phyloP scores from a whole-genome alignment of 2,329 filamentous ascomycete genomes.

The Neofusicoccum parvum region DNA sequence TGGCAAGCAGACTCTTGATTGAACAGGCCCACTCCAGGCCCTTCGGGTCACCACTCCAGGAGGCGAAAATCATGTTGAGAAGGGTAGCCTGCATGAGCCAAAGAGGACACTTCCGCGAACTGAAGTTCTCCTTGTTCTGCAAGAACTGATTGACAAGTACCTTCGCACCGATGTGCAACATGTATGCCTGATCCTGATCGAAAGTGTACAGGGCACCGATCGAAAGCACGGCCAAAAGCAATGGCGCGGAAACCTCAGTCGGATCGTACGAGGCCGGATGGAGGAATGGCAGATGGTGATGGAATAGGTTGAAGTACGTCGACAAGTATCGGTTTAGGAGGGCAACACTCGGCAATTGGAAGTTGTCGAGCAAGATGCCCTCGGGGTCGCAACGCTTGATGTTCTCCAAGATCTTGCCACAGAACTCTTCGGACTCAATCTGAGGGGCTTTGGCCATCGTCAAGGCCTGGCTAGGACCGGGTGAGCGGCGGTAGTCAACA shows the following conservation, averaged over 20 bases:
- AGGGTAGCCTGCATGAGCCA: conserved; percentile 99
- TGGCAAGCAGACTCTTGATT: conserved; percentile 95
- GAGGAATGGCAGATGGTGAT: conserved; percentile 93
- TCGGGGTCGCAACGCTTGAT: conserved; percentile 81
- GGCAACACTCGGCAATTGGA: conserved; percentile 78
- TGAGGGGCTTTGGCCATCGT: conserved; percentile 74
- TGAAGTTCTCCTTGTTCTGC: conserved; percentile 98
- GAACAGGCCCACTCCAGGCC: conserved; percentile 98
- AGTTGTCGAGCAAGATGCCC: conserved; percentile 80
- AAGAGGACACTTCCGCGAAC: conserved; percentile 92
- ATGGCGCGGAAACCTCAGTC: conserved; percentile 74
- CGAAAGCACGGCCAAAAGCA: conserved; percentile 86
- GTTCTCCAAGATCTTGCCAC: conserved; percentile 81
- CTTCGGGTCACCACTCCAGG: conserved; percentile 98
- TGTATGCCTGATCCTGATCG: conserved; percentile 94
- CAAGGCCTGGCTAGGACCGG: conserved; percentile 66
- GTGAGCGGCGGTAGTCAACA: conserved; percentile 70
- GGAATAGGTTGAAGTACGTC: conserved; percentile 96
- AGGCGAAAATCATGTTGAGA: conserved; percentile 98
- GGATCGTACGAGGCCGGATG: conserved; percentile 90
- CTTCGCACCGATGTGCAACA: conserved; percentile 96
- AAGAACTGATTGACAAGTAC: conserved; percentile 95
- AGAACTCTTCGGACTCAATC: conserved; percentile 80
- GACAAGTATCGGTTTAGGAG: conserved; percentile 90
- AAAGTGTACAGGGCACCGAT: conserved; percentile 97